phyloP scores from a whole-genome alignment of 1,284 basidiomycete genomes.

The Pseudozyma sp. region DNA sequence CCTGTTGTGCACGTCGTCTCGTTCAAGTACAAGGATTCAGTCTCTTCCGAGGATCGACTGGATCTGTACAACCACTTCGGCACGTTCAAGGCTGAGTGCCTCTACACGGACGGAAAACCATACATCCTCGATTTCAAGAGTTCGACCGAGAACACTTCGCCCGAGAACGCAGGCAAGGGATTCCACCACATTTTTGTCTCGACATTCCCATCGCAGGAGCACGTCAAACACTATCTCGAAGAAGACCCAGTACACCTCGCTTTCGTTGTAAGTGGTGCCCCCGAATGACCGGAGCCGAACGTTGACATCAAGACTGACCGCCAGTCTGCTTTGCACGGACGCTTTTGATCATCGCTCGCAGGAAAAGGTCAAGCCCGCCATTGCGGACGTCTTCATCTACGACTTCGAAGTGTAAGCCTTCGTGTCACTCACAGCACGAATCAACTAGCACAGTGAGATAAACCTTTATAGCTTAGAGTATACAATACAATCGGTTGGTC shows the following conservation, averaged over 20 bases:
- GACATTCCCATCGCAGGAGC: constrained; percentile 41
- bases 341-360: constrained; percentile 1
- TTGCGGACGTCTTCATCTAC: constrained; percentile 47
- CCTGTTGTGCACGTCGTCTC: constrained; percentile 51
- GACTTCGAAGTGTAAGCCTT: constrained; percentile 39
- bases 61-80: constrained; percentile 39
- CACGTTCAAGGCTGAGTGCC: constrained; percentile 19
- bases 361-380: constrained; percentile 34
- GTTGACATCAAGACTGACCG: not conserved
- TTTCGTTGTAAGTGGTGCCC: constrained; percentile 29
- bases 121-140: constrained; percentile 52
- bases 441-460: not conserved
- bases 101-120: constrained; percentile 26
- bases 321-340: not conserved
- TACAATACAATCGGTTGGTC: too few species aligned
- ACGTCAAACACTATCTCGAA: constrained; percentile 49
- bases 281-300: not conserved
- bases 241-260: constrained; percentile 44
- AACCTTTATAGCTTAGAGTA: too few species aligned
- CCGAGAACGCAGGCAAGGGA: constrained; percentile 45
- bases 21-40: constrained; percentile 44
- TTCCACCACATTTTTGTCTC: constrained; percentile 52
- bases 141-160: constrained; percentile 40
- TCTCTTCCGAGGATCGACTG: constrained; percentile 13
- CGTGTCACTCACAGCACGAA: not conserved